Evolutionary conservation across 176 grass and related monocot species (phyloP), one percentile per base, ranked within the genome.

Genomic region (Rhynchospora pubera): DNA sequence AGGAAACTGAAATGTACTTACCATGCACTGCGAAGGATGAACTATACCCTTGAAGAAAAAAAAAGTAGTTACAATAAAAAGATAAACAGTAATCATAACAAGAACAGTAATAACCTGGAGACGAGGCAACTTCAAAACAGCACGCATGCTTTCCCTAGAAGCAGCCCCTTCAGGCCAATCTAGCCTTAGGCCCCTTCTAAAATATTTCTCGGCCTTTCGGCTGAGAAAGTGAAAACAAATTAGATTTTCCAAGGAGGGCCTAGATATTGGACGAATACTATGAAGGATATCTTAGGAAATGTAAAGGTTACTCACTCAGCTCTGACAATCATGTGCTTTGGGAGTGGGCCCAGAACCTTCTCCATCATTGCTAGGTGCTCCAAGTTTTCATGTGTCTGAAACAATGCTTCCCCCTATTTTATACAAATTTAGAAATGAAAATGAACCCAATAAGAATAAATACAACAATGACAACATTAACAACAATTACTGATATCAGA

Each of bases 331-430:
- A 94, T 94, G 78, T 98, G 90, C 64, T 93, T 91, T 13, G 95
- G 95, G 82, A 98, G 84, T 53, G 95, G 95, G 0, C 92, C 91
- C 56, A 94, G 80, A 44, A 94, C 91, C 65, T 82, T 91, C 85
- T 94, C 91, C 94, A 97, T 97, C 94, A 97, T 97, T 71, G 91
- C 94, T 67, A 97, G 79, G 87, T 97, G 91, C 86, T 97, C 95
- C 90, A 94, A 90, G 83, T 94, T 99, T 90, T 99, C 96, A 83
- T 99, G 90, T 24, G 92, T 98, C 67, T 93, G 92, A 90, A 98
- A 98, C 5, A 93, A 85, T 60, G 89, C 92, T 77, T 91, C 86
- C 0, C 92, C 95, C 95, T 94, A 86, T 39, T 88, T 89, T 90
- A 60, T 57, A 23, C 61, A 90, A 82, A 26, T 72, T 78, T 46